A percentile compares a stretch with the other conserved stretches of the same genome.
phyloP scores from a whole-genome alignment of 2,329 filamentous ascomycete genomes.

The Epichloe sp. region DNA sequence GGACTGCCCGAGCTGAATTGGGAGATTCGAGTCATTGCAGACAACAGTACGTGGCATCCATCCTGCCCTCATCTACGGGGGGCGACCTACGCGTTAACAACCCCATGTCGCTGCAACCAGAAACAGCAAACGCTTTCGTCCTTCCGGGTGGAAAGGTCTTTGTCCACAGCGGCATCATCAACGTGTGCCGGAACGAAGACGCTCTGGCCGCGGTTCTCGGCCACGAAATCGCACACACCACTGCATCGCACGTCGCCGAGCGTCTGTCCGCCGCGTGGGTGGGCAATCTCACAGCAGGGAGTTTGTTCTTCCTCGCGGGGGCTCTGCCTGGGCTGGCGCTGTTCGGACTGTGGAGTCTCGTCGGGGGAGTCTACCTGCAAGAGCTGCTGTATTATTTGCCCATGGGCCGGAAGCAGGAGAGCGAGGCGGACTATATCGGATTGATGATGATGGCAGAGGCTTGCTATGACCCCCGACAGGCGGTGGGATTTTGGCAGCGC shows the following conservation, averaged over 20 bases:
- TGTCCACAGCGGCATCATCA: slow-evolving; percentile 60
- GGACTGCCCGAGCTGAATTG: slow-evolving; percentile 47
- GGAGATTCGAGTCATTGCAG: slow-evolving; percentile 67
- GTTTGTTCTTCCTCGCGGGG: slow-evolving; percentile 34
- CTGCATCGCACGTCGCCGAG: slow-evolving; percentile 57
- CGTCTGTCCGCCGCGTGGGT: slow-evolving; percentile 40
- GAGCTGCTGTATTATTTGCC: slow-evolving; percentile 54
- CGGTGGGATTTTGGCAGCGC: slow-evolving; percentile 51
- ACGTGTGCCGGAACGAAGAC: slow-evolving; percentile 52
- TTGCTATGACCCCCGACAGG: slow-evolving; percentile 59
- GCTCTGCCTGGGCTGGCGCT: slow-evolving; percentile 26
- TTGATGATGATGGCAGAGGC: slow-evolving; percentile 73
- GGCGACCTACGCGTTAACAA: not conserved
- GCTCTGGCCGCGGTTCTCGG: slow-evolving; percentile 63
- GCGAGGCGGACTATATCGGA: slow-evolving; percentile 69
- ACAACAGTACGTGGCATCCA: slow-evolving; percentile 26
- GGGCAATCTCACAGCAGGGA: slow-evolving; percentile 37
- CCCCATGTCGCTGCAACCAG: slow-evolving; percentile 12
- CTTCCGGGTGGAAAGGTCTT: slow-evolving; percentile 71
- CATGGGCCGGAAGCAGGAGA: slow-evolving; percentile 58
- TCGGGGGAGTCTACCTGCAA: slow-evolving; percentile 34
- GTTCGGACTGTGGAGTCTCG: slow-evolving; percentile 26
- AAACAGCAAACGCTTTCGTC: slow-evolving; percentile 60
- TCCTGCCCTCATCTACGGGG: no score
- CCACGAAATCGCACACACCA: slow-evolving; percentile 69